Base-by-base conservation (phyloP, 2,329 filamentous ascomycete genomes). In the Pestalotiopsis sp. region DNA sequence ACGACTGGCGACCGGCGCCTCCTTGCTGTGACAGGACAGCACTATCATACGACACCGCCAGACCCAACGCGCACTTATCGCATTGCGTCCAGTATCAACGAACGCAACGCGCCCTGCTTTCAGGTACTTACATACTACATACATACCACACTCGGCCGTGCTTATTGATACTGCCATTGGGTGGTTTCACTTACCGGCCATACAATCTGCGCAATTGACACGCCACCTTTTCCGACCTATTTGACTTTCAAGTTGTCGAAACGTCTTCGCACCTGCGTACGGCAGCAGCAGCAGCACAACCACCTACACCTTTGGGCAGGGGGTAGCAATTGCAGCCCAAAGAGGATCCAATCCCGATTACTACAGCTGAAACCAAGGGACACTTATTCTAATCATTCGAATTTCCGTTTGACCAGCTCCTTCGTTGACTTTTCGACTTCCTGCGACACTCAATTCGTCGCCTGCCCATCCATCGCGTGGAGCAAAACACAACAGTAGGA, bases 311-410 rank as follows among this genome's bases (percentile, higher is more conserved):
- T 49, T 52, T 52, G n/a, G 45, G 45, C 45, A 41, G 36, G 59
- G 59, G 59, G 27, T 62, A 20, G 11, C 25, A 45, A 64, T 64
- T 64, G 61, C 61, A 64, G 61, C 61, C 61, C 61, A 64, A 64
- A 64, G 61, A 52, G 61, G 61, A 64, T 49, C 61, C 61, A 23
- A 52, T 36, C 59, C 31, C 57, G 27, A 59, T 59, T 36, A 36
- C 57, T 59, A 36, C 57, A 59, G 57, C 57, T 36, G 27, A 36
- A 59, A 59, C 23, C 57, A 27, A 20, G 57, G 57, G 23, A n/a
- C 23, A 59, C 17, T 36, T 23, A 12, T 14, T 59, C 57, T 23
- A 59, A 59, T 59, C 57, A 36, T 59, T 36, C 23, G 36, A 39
- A 27, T 39, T 20, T 39, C 20, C 25, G 17, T 62, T 62, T 12